Conservation (phyloP, 2,329 filamentous ascomycete genomes). For the Alternaria infectoria region DNA sequence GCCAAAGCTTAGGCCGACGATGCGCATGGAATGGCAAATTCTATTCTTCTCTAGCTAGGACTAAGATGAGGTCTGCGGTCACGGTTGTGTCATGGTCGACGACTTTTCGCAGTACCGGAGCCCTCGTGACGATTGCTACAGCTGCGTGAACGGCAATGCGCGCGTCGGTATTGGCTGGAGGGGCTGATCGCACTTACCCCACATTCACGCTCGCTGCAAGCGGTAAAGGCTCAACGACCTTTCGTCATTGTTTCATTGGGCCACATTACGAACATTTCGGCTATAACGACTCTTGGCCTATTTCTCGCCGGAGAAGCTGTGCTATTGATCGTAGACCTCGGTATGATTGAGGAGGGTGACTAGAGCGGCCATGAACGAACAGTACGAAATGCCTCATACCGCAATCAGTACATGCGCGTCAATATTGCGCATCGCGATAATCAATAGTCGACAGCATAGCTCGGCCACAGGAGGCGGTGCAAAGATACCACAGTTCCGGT, state of each 20-base stretch:
- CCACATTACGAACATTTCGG: slow-evolving; percentile 7
- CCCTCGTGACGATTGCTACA: slow-evolving; percentile 17
- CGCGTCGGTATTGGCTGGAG: slow-evolving; percentile 17
- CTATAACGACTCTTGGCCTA: background rate
- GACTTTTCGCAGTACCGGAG: background rate
- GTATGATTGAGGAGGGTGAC: background rate
- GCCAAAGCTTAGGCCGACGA: slow-evolving; percentile 2
- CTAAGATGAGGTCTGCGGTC: slow-evolving; percentile 6
- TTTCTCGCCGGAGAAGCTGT: slow-evolving; percentile 6
- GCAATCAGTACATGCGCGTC: background rate
- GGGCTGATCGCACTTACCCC: slow-evolving; percentile 12
- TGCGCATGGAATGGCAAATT: slow-evolving; percentile 16
- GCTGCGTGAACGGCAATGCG: slow-evolving; percentile 7
- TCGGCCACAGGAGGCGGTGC: slow-evolving; percentile 32
- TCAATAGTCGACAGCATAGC: background rate
- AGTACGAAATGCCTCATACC: background rate
- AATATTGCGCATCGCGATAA: background rate
- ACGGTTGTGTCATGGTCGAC: slow-evolving; percentile 18
- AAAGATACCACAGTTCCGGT: slow-evolving; percentile 31
- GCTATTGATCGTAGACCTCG: background rate
- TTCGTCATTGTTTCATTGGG: slow-evolving; percentile 27
- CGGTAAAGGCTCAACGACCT: slow-evolving; percentile 21
- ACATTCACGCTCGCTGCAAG: slow-evolving; percentile 23
- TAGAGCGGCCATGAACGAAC: background rate
- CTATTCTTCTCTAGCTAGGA: background rate